phyloP scores from a whole-genome alignment of 2,329 filamentous ascomycete genomes.

The Zymoseptoria brevis region DNA sequence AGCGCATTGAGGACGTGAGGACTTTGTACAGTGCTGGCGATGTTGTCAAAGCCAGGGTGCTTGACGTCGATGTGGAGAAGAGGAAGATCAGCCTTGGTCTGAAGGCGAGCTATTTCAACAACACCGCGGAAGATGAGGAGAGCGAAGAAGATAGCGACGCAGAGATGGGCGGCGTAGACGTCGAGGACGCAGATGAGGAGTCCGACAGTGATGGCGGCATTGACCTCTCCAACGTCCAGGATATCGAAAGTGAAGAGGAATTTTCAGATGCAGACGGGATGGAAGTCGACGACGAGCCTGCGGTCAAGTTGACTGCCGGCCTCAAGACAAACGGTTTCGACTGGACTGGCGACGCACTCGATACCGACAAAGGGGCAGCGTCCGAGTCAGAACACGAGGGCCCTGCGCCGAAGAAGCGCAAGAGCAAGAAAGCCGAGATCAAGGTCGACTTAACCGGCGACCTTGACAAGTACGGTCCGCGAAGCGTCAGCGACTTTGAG shows the following conservation, averaged over 20 bases:
- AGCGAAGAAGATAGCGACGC: constrained; percentile 33
- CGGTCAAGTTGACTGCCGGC: constrained; percentile 29
- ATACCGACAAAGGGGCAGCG: constrained; percentile 46
- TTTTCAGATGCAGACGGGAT: constrained; percentile 42
- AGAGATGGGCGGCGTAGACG: constrained; percentile 23
- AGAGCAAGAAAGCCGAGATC: constrained; percentile 71
- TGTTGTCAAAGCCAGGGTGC: constrained; percentile 80
- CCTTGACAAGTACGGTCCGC: constrained; percentile 78
- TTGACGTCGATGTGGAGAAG: constrained; percentile 67
- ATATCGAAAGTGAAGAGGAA: constrained; percentile 40
- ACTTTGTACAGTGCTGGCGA: constrained; percentile 88
- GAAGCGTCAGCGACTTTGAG: constrained; percentile 87
- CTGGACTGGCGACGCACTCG: constrained; percentile 63
- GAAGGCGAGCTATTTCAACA: constrained; percentile 83
- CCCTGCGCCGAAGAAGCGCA: constrained; percentile 43
- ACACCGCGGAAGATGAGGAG: constrained; percentile 44
- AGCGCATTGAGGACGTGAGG: constrained; percentile 70
- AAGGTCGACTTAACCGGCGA: constrained; percentile 88
- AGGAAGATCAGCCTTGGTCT: constrained; percentile 80
- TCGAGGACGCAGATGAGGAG: constrained; percentile 28
- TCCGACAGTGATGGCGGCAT: constrained; percentile 33
- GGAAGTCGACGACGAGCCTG: constrained; percentile 29
- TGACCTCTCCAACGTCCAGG: constrained; percentile 34
- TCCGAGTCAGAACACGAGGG: constrained; percentile 49
- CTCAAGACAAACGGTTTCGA: constrained; percentile 74